Evolutionary conservation across 768 basidiomycete species (phyloP).

Genomic region (Chlorophyllum brunneum): DNA sequence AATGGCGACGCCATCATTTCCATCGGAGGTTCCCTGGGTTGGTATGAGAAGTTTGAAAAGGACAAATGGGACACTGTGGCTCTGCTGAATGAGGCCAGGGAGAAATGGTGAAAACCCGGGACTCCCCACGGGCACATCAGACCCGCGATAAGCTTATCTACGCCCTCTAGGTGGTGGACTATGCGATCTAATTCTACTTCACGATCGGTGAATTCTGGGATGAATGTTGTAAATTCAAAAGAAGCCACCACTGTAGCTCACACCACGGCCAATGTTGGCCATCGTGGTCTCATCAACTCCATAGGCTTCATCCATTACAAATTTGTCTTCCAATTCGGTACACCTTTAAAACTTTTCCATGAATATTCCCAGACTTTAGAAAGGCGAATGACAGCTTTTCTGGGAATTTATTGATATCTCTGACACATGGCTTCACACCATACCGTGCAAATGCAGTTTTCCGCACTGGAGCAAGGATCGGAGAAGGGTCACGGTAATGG

Average conservation of each 20-base stretch:
- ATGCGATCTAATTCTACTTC: too few relatives aligned
- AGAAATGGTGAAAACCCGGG: conserved; percentile 6
- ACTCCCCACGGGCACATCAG: background rate
- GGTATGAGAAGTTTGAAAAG: conserved; percentile 24
- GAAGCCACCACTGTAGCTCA: background rate
- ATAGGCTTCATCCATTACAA: too few relatives aligned
- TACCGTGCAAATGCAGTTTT: too few relatives aligned
- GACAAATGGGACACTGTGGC: conserved; percentile 19
- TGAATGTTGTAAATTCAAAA: background rate
- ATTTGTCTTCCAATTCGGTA: background rate
- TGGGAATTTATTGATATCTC: too few relatives aligned
- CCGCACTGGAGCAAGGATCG: too few relatives aligned
- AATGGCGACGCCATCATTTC: conserved; percentile 21
- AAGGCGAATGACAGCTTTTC: too few relatives aligned
- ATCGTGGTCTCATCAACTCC: background rate
- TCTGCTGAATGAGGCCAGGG: conserved; percentile 9
- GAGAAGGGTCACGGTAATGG: too few relatives aligned
- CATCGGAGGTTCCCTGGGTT: conserved; percentile 17
- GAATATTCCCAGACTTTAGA: too few relatives aligned
- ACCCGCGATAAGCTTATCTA: too few relatives aligned
- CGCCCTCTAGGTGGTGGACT: too few relatives aligned
- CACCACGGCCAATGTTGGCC: background rate
- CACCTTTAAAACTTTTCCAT: background rate
- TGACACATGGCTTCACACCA: too few relatives aligned
- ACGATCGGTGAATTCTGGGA: background rate